Evolutionary conservation across 257 asterid genomes (phyloP), one percentile per base, ranked within the genome.

Genomic region (Ilex asprella): DNA sequence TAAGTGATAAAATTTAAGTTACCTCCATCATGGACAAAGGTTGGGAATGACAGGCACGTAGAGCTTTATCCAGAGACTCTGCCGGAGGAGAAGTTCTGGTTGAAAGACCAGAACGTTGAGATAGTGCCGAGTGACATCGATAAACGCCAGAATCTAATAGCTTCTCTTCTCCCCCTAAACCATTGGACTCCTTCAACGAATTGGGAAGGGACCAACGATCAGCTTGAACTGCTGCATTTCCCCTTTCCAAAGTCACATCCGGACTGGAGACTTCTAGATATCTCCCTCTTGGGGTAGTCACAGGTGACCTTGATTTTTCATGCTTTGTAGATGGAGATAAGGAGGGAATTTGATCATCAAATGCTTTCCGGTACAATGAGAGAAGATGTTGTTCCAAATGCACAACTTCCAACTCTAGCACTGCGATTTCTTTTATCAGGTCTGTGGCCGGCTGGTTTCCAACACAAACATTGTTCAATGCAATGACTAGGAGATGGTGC

Each of bases 361-460:
- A 94, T 39, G 99, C 99, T 73, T 87, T 84, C 66, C 99, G 69
- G 78, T 94, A 90, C 46, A 89, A 77, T 10, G 91, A 79, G 47
- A 94, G 96, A 70, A 94, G 99, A 74, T 94, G 86, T 56, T 94
- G 97, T 69, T 94, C 99, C 83, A 94, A 82, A 70, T 86, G 95
- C 63, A 85, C 89, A 30, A 94, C 97, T 84, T 94, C 96, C 68
- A 90, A 72, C 80, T 94, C 99, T 71, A 94, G 68, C 16, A 90
- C 79, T 12, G 99, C 78, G 57, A 94, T 94, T 65, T 94, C 99
- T 82, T 74, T 84, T 13, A 94, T 94, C 61, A 94, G 93, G 70
- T 90, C 93, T 57, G 93, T 82, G 15, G 95, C 96, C 7, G 97
- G 89, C 99, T 94, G 96, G 59, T 80, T 51, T 5, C 39, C 12